Base-by-base conservation (phyloP, 2,329 filamentous ascomycete species). In the Helicocarpus griseus region DNA sequence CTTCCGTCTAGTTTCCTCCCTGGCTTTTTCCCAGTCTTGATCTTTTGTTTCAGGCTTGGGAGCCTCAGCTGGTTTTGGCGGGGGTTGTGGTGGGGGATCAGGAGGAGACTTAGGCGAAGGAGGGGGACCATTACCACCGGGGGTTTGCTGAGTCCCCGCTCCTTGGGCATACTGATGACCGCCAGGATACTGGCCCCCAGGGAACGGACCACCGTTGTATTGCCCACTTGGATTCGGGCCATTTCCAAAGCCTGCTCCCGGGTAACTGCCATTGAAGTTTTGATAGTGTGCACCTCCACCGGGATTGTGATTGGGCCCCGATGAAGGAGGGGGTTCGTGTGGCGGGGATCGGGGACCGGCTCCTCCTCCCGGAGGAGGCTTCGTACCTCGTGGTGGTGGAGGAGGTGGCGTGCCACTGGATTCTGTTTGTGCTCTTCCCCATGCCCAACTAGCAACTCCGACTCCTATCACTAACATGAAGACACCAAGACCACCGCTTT, bases 391-490 rank as follows among this genome's bases (percentile, higher is more conserved):
- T n/a, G 52, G 50, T 26, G 65, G 63, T 4, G 65, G 55, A 7
- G 24, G 49, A 24, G 65, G 63, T 4, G 31, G 14, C 19, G 28
- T 46, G 7, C 43, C 5, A n/a, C 67, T 63, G 3, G 76, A 73
- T 60, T 77, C 74, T 9, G 65, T 73, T 63, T 85, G 81, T 53
- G 77, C 81, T 62, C 82, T 80, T 14, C 86, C 87, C 59, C 84
- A 73, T 2, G 83, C 81, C 89, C 89, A 95, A 3, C 86, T 87
- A 7, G 81, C 83, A 26, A 93, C 71, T 4, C 83, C 89, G 24
- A 95, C 83, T 5, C 80, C 81, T 13, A 88, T 67, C 24, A 89
- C 76, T 28, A 95, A 72, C 56, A 93, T 69, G 29, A 85, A 69
- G 63, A 94, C 82, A 5, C 85, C 86, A 60, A 84, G 78, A 45